These are phyloP conservation scores for Penicillium psychrosexuale DNA, from an alignment of 2,329 filamentous ascomycete species.

Conservation along the genomic window DNA sequence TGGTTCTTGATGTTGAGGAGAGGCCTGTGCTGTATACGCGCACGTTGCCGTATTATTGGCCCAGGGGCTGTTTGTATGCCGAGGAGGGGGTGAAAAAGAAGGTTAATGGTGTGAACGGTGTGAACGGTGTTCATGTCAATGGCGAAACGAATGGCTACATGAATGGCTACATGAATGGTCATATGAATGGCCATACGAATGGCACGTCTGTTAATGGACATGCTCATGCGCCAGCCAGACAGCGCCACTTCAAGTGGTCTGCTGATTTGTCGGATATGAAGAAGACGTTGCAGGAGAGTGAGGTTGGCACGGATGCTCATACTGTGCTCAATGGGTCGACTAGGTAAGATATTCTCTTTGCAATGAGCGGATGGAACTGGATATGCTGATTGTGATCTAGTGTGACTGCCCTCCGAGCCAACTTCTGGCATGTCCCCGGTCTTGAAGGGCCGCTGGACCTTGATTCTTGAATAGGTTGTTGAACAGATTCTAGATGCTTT, in stretches of 20 bases:
- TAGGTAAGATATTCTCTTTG: slow-evolving; percentile 52
- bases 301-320: slow-evolving; percentile 84
- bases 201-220: not conserved
- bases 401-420: slow-evolving; percentile 82
- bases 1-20: slow-evolving; percentile 67
- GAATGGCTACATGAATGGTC: not conserved
- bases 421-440: slow-evolving; percentile 74
- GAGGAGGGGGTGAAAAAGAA: slow-evolving; percentile 57
- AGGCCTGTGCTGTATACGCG: slow-evolving; percentile 71
- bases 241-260: slow-evolving; percentile 88
- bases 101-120: slow-evolving; percentile 42
- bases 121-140: slow-evolving; percentile 7
- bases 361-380: not conserved
- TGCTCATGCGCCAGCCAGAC: slow-evolving; percentile 49
- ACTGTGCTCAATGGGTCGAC: slow-evolving; percentile 79
- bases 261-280: slow-evolving; percentile 81
- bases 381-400: slow-evolving; percentile 46
- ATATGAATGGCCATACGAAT: not conserved
- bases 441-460: slow-evolving; percentile 67
- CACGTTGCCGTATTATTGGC: slow-evolving; percentile 86
- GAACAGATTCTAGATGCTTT: slow-evolving; percentile 35
- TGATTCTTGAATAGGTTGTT: slow-evolving; percentile 38
- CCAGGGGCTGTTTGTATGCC: slow-evolving; percentile 71
- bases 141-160: slow-evolving; percentile 1
- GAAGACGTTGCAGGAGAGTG: slow-evolving; percentile 70